Evolutionary conservation across 2,329 filamentous ascomycete genomes (phyloP).

Genomic region (Pseudomassariella vexata): DNA sequence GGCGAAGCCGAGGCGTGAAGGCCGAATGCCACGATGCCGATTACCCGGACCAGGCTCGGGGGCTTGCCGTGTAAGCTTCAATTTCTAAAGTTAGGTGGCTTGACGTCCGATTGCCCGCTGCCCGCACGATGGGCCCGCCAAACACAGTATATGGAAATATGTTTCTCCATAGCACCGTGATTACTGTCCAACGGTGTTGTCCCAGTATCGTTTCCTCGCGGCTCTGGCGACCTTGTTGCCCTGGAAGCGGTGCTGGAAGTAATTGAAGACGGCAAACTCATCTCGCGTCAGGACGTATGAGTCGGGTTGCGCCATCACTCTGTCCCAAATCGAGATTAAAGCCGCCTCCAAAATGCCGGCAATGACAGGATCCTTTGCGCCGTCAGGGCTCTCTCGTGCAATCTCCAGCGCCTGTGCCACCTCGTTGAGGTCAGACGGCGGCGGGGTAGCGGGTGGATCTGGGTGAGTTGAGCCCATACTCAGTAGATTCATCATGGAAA

Average conservation of each 20-base stretch:
- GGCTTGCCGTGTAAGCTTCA: too few species aligned
- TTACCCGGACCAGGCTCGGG: too few species aligned
- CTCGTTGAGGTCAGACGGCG: slow-evolving; percentile 25
- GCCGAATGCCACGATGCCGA: too few species aligned
- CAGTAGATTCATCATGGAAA: slow-evolving; percentile 11
- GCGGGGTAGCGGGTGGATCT: slow-evolving; percentile 5
- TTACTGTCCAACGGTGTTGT: slow-evolving; percentile 25
- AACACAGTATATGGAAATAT: too few species aligned
- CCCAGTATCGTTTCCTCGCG: slow-evolving; percentile 49
- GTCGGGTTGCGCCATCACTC: slow-evolving; percentile 57
- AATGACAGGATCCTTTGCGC: slow-evolving; percentile 56
- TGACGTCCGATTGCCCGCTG: too few species aligned
- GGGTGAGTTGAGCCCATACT: slow-evolving; percentile 9
- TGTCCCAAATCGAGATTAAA: slow-evolving; percentile 60
- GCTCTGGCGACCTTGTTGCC: slow-evolving; percentile 42
- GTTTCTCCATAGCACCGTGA: too few species aligned
- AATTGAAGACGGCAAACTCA: slow-evolving; percentile 86
- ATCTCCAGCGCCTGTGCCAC: slow-evolving; percentile 68
- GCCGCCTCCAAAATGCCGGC: slow-evolving; percentile 60
- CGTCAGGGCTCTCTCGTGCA: slow-evolving; percentile 67
- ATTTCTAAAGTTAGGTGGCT: too few species aligned
- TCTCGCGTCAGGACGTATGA: slow-evolving; percentile 69
- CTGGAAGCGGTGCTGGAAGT: slow-evolving; percentile 63
- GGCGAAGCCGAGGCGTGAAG: neutral
- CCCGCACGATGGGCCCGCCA: too few species aligned